Percentiles rank a stretch among this genome's conserved stretches.
Evolutionary conservation across 768 basidiomycete genomes (phyloP).

Genomic region (Boletus insuetus): DNA sequence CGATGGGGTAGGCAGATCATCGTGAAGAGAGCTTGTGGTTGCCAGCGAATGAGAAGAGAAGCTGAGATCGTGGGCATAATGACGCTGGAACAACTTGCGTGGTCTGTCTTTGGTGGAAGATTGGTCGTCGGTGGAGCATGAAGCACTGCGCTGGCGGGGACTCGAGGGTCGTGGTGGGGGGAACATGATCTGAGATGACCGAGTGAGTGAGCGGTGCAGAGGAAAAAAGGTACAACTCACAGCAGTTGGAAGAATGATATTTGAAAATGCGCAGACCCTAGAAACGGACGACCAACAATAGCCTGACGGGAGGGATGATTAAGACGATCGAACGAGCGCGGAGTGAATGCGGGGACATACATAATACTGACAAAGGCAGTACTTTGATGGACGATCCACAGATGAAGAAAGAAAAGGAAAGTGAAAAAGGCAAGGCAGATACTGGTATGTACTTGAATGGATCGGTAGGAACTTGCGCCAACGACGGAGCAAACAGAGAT

Average conservation of each 20-base stretch:
- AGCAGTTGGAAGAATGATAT: not conserved
- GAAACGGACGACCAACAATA: constrained; percentile 12
- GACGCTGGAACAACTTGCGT: constrained; percentile 13
- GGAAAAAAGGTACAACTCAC: not conserved
- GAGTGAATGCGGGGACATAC: constrained; percentile 12
- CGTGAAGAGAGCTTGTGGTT: constrained; percentile 6
- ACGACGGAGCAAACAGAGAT: constrained; percentile 13
- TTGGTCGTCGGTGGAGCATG: constrained; percentile 18
- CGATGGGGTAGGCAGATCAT: constrained; percentile 9
- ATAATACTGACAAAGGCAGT: constrained; percentile 12
- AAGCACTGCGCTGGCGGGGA: constrained; percentile 14
- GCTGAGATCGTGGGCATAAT: constrained; percentile 11
- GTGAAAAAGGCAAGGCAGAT: not conserved
- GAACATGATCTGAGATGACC: constrained; percentile 18
- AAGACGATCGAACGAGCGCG: not conserved
- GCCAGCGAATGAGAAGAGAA: constrained; percentile 21
- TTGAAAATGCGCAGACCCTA: constrained; percentile 11
- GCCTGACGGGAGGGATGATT: constrained; percentile 12
- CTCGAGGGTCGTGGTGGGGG: not conserved
- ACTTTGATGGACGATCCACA: constrained; percentile 5
- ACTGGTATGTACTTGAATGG: not conserved
- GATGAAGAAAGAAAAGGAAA: not conserved
- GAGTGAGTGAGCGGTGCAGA: not conserved
- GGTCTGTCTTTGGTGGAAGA: constrained; percentile 5
- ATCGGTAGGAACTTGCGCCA: not conserved